phyloP scores from a whole-genome alignment of 2,329 filamentous ascomycete genomes.

The Pyrenophora graminea region DNA sequence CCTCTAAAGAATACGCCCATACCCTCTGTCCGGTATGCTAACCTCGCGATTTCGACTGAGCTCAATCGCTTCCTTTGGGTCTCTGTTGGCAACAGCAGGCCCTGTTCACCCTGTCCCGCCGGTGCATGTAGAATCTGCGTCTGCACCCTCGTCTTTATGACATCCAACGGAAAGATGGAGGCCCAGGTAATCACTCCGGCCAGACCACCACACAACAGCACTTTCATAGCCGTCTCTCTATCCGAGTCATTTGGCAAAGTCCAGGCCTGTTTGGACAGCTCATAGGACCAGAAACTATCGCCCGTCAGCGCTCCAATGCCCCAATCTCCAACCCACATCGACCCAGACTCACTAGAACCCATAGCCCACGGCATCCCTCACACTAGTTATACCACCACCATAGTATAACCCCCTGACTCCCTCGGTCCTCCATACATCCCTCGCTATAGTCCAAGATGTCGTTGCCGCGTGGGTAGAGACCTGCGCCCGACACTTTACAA shows the following conservation, averaged over 20 bases:
- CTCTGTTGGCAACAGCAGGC: slow-evolving; percentile 24
- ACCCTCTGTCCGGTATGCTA: slow-evolving; percentile 73
- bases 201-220: slow-evolving; percentile 81
- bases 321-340: not conserved
- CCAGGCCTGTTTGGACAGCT: slow-evolving; percentile 68
- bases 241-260: slow-evolving; percentile 52
- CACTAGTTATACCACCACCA: slow-evolving; percentile 78
- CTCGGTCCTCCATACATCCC: slow-evolving; percentile 62
- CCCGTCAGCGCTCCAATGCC: not conserved
- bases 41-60: slow-evolving; percentile 66
- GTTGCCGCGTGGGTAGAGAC: slow-evolving; percentile 52
- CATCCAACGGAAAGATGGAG: slow-evolving; percentile 87
- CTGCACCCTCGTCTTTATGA: slow-evolving; percentile 92
- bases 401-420: slow-evolving; percentile 74
- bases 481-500: slow-evolving; percentile 88
- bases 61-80: slow-evolving; percentile 48
- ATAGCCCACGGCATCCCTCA: slow-evolving; percentile 89
- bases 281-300: slow-evolving; percentile 84
- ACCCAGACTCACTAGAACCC: slow-evolving; percentile 73
- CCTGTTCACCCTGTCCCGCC: slow-evolving; percentile 20
- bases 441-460: slow-evolving; percentile 66
- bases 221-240: slow-evolving; percentile 61
- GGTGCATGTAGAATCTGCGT: slow-evolving; percentile 57
- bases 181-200: slow-evolving; percentile 89
- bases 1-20: slow-evolving; percentile 79